Evolutionary conservation across 306 rosid genomes (phyloP), one percentile per base, ranked within the genome.

Genomic region (Hippophae rhamnoides): DNA sequence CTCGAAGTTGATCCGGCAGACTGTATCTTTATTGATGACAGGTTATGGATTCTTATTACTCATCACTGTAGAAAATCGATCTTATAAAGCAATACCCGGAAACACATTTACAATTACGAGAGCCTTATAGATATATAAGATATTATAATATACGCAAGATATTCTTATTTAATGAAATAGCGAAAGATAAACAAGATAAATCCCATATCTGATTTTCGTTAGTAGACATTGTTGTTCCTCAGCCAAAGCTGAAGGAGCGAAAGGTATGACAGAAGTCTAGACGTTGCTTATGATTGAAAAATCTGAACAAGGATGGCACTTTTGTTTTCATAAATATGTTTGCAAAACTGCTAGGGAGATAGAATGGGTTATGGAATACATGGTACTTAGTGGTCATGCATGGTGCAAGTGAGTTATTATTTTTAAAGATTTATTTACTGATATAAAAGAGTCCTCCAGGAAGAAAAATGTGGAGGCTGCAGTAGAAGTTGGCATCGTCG

Each of bases 1-100:
- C 93, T 92, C 38, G 18, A 85, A 63, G 87, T 85, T 65, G 86
- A 83, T 72, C 82, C 96, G 43, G 42, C 60, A 8, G 71, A 68
- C 70, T 92, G 98, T 64, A 66, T 92, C 61, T 92, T 92, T 56
- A 47, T 92, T 5, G 96, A 92, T 63, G 95, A 92, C 81, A 92
- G 98, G 96, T 92, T 72, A 9, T 43, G 25, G 13, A 9, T 60
- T 31, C 47, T 60, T 43, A n/a, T 27, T 50, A 26, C 18, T 7
- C 53, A 12, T 31, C 38, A 2, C 38, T 31, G 38, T 31, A 31
- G 38, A 31, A 31, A 31, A 31, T 31, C 38, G 5, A 31, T 31
- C 38, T 31, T 31, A 31, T 31, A 31, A 31, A 18, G 23, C 1
- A 18, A 18, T 18, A 18, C 23, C 23, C 23, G 23, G 23, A 18